Conservation (phyloP, 1,284 basidiomycete species). For the Ustilago hordei region DNA sequence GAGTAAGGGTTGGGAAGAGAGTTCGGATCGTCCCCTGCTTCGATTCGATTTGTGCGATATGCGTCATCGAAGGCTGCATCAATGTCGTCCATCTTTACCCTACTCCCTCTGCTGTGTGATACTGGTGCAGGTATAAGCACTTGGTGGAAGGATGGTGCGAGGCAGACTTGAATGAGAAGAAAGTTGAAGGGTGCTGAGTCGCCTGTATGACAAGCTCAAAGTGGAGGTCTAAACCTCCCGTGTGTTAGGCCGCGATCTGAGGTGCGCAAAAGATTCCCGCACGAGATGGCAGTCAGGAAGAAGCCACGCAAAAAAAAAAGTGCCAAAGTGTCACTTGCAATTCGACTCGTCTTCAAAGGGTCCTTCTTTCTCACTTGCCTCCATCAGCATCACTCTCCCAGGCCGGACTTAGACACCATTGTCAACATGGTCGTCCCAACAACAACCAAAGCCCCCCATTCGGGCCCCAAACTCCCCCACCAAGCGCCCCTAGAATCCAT, state of each 20-base stretch:
- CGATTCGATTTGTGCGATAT: conserved; percentile 41
- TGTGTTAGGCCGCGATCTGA: background rate
- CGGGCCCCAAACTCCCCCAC: conserved; percentile 25
- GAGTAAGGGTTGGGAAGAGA: conserved; percentile 49
- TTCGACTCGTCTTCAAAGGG: background rate
- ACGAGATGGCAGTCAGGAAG: conserved; percentile 14
- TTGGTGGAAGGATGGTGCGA: background rate
- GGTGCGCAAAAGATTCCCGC: conserved; percentile 6
- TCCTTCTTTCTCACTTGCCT: background rate
- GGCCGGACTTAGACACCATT: background rate
- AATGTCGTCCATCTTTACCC: conserved; percentile 25
- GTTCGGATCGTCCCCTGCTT: conserved; percentile 45
- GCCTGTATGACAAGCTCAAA: background rate
- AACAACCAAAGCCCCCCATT: background rate
- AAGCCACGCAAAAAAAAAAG: conserved; percentile 13
- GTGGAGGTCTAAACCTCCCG: conserved; percentile 14
- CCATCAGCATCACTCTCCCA: background rate
- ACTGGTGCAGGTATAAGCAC: background rate
- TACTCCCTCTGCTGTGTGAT: background rate
- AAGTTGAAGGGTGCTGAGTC: background rate
- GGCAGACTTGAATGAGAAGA: background rate
- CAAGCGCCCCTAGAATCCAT: conserved; percentile 41
- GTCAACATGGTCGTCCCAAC: conserved; percentile 5
- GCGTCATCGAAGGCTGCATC: conserved; percentile 56
- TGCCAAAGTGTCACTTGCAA: conserved; percentile 5